Evolutionary conservation across 2,329 filamentous ascomycete genomes (phyloP).

Genomic region (Aphanocladium album): DNA sequence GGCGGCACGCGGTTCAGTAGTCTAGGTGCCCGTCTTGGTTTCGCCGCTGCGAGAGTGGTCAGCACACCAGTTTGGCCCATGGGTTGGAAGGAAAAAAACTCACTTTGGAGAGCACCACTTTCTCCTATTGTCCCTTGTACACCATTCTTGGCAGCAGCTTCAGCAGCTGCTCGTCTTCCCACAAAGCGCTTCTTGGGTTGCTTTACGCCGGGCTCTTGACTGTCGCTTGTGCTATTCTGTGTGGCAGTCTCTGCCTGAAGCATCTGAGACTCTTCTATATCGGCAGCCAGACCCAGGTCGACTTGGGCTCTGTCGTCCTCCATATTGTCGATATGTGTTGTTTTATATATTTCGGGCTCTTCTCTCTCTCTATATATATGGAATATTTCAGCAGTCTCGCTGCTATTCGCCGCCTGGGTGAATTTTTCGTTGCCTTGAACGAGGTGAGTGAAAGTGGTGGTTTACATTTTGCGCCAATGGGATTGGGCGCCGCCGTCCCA

Average conservation of each 20-base stretch:
- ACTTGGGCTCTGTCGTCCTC: constrained; percentile 68
- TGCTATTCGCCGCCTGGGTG: neutral
- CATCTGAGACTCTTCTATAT: constrained; percentile 50
- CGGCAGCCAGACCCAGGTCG: constrained; percentile 64
- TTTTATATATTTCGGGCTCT: neutral
- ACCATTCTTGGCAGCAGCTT: constrained; percentile 43
- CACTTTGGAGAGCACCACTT: constrained; percentile 46
- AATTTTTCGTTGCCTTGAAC: neutral
- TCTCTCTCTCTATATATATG: neutral
- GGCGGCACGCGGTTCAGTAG: constrained; percentile 87
- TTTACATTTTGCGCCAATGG: constrained; percentile 14
- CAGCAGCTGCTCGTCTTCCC: constrained; percentile 68
- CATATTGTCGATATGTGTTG: constrained; percentile 42
- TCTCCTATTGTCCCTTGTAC: constrained; percentile 21
- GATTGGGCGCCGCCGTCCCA: constrained; percentile 6
- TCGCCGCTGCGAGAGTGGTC: constrained; percentile 50
- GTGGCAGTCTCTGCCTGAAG: constrained; percentile 29
- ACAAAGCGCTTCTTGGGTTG: constrained; percentile 92
- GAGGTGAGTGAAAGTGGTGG: constrained; percentile 6
- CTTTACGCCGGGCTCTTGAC: constrained; percentile 45
- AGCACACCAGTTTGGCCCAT: neutral
- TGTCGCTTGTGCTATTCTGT: constrained; percentile 19
- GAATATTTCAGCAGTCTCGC: neutral
- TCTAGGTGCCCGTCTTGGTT: constrained; percentile 66
- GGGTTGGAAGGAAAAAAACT: neutral